Percentiles rank a stretch among this genome's conserved stretches.
Conservation (phyloP, 2,329 filamentous ascomycete genomes). For the Ploettnerulaceae sp. region DNA sequence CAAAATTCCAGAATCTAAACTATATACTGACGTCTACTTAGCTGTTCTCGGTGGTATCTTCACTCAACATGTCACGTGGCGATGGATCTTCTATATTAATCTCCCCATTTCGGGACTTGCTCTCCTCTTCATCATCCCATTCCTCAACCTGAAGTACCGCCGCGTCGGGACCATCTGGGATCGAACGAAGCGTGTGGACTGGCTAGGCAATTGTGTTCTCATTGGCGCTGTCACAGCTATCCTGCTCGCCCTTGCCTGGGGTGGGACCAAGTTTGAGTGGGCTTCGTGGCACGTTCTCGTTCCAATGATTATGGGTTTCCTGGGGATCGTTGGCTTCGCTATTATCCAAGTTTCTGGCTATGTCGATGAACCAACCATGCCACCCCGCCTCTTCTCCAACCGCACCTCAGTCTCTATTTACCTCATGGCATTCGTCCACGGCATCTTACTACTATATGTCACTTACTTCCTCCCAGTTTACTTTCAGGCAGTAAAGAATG, state of each 20-base stretch:
- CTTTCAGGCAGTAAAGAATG: slow-evolving; percentile 54
- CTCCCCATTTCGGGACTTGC: slow-evolving; percentile 19
- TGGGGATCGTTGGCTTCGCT: slow-evolving; percentile 55
- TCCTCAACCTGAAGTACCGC: slow-evolving; percentile 57
- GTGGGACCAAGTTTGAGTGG: slow-evolving; percentile 64
- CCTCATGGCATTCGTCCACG: slow-evolving; percentile 65
- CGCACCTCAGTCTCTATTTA: slow-evolving; percentile 63
- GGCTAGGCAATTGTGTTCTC: slow-evolving; percentile 54
- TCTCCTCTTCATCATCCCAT: slow-evolving; percentile 47
- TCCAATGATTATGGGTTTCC: slow-evolving; percentile 55
- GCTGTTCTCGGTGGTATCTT: slow-evolving; percentile 14
- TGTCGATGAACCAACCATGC: slow-evolving; percentile 70
- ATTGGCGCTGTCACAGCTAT: slow-evolving; percentile 75
- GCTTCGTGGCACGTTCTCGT: slow-evolving; percentile 18
- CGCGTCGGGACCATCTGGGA: slow-evolving; percentile 40
- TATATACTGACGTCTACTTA: background rate
- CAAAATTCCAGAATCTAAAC: no score
- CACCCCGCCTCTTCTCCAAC: slow-evolving; percentile 63
- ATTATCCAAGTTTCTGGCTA: slow-evolving; percentile 35
- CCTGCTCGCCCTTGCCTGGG: slow-evolving; percentile 77
- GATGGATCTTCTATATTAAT: slow-evolving; percentile 15
- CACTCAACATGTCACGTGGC: slow-evolving; percentile 9
- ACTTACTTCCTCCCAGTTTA: slow-evolving; percentile 49
- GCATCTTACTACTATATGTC: slow-evolving; percentile 39
- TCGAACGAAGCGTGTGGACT: slow-evolving; percentile 55